Evolutionary conservation across 768 basidiomycete species (phyloP), one percentile per base, ranked within the genome.

Genomic region (Pleurotus cornucopiae): DNA sequence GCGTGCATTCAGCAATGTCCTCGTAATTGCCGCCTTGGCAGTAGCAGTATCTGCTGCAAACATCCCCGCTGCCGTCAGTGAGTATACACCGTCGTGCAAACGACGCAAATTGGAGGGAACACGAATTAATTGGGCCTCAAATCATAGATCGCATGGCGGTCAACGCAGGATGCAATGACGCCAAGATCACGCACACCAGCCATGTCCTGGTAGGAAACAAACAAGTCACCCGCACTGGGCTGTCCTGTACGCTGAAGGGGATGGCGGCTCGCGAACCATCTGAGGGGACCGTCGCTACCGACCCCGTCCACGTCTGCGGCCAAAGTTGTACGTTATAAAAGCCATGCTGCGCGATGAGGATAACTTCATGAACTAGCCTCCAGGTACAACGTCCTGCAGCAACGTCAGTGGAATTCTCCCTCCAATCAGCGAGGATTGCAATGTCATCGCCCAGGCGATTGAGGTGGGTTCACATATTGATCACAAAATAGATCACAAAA

Each of bases 311-410:
- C 37, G 51, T 53, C 1, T 40, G 51, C 41, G 51, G 51, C 18
- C 51, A 53, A 43, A 23, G 18, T 5, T 53, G 51, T 53, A 11
- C 18, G 51, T 49, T 3, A n/a, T 49, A 1, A 26, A 49, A 34
- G 26, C 26, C n/a, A n/a, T 2, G 12, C 12, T 13, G 46, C 12
- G 30, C 4, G 7, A n/a, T 3, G 2, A n/a, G 21, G 14, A 2
- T 47, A 18, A 4, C 2, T 25, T 47, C 21, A 20, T 2, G 20
- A 6, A 20, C 2, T 14, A 13, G 5, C 11, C n/a, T 18, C 30
- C 21, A 57, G 55, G 46, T n/a, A 39, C 47, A 13, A 47, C 46
- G 25, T 57, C 46, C 5, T 57, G 56, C 34, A 57, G 48, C 39
- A 49, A 39, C 7, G 46, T 49, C 2, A 49, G 18, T 2, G 56